Conservation (phyloP, 371 early-diverging fungal genomes). For the Funneliformis caledonium region DNA sequence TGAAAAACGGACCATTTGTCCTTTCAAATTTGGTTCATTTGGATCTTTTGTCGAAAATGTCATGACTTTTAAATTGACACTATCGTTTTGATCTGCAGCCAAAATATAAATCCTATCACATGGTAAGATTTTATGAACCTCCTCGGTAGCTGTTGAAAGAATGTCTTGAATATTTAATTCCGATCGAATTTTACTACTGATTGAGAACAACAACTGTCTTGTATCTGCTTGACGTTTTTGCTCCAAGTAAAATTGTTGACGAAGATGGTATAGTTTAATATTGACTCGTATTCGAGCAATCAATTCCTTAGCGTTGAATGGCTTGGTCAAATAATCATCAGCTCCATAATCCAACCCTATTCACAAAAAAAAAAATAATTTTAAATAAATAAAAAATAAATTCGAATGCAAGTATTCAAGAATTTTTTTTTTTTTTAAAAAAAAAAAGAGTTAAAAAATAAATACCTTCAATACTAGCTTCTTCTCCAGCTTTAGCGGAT, state of each 20-base stretch:
- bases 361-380: not conserved
- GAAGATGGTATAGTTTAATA: slow-evolving; percentile 47
- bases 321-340: slow-evolving; percentile 56
- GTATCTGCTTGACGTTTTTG: slow-evolving; percentile 48
- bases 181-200: slow-evolving; percentile 48
- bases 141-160: slow-evolving; percentile 46
- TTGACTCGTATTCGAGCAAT: slow-evolving; percentile 54
- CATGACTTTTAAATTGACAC: not conserved
- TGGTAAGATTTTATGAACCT: slow-evolving; percentile 46
- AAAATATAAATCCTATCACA: slow-evolving; percentile 52
- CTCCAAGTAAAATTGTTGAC: slow-evolving; percentile 48
- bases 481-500: slow-evolving; percentile 55
- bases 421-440: not conserved
- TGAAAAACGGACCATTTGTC: not conserved
- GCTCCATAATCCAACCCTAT: slow-evolving; percentile 48
- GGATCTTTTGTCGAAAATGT: slow-evolving; percentile 1
- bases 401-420: not conserved
- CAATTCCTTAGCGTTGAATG: slow-evolving; percentile 55
- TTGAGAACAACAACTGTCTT: slow-evolving; percentile 49
- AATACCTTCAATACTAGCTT: slow-evolving; percentile 53
- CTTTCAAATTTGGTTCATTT: slow-evolving; percentile 7
- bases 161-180: slow-evolving; percentile 46
- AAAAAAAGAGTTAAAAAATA: not conserved
- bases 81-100: not conserved
- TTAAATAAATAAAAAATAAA: not conserved